Evolutionary conservation across 1,139 yeast genomes (phyloP).

Genomic region (Candida sanyaensis): DNA sequence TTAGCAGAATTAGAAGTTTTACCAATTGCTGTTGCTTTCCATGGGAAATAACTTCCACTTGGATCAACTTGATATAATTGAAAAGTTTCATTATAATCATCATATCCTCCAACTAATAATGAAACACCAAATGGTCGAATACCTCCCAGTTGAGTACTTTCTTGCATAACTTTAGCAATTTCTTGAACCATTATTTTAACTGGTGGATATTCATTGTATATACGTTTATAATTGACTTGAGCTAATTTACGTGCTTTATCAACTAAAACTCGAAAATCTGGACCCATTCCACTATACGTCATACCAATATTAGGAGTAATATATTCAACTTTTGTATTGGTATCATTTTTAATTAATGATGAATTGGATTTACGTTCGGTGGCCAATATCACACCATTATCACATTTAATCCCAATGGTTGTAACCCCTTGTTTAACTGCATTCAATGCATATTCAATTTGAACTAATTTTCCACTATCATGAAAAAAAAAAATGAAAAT

Average conservation of each 20-base stretch:
- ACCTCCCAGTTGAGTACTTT: slow-evolving; percentile 97
- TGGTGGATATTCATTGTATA: slow-evolving; percentile 96
- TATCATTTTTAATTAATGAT: slow-evolving; percentile 70
- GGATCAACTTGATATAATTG: slow-evolving; percentile 97
- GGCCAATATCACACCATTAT: slow-evolving; percentile 95
- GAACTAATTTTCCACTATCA: slow-evolving; percentile 89
- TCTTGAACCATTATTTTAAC: slow-evolving; percentile 93
- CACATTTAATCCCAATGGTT: slow-evolving; percentile 92
- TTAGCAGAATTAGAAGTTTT: slow-evolving; percentile 93
- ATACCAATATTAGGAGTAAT: slow-evolving; percentile 96
- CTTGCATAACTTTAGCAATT: slow-evolving; percentile 95
- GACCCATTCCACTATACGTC: slow-evolving; percentile 99
- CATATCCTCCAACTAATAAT: slow-evolving; percentile 90
- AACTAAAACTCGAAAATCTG: slow-evolving; percentile 92
- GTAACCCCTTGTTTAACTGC: slow-evolving; percentile 99
- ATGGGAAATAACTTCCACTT: slow-evolving; percentile 97
- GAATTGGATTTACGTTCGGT: slow-evolving; percentile 93
- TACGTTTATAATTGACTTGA: slow-evolving; percentile 88
- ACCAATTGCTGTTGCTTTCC: slow-evolving; percentile 99
- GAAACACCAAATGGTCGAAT: slow-evolving; percentile 98
- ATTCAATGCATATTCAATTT: slow-evolving; percentile 95
- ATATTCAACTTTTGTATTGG: slow-evolving; percentile 75
- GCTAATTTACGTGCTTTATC: slow-evolving; percentile 93
- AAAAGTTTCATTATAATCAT: slow-evolving; percentile 70
- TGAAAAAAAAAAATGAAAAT: neutral